Base-by-base conservation (phyloP, 768 basidiomycete genomes). In the Lepiota brunneoincarnata region DNA sequence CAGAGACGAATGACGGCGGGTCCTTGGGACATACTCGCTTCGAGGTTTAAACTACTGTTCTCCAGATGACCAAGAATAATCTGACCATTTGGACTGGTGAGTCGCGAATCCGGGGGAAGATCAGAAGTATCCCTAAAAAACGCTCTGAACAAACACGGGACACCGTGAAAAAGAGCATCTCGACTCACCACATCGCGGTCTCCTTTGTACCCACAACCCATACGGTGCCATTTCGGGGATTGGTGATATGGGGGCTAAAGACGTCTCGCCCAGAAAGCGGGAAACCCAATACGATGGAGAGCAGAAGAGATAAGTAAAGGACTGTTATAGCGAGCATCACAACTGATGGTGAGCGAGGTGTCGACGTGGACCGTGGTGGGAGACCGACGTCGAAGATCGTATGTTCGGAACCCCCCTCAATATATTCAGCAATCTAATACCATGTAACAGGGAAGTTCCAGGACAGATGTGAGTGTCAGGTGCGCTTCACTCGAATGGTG, bases 171-270 rank as follows among this genome's bases (percentile, higher is more conserved):
- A 12, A 28, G 23, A 17, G 9, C 18, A 23, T 12, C 11, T 2
- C 12, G 31, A 66, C 76, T 50, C 55, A 82, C 84, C 84, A 87
- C 6, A 75, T 76, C 45, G 84, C 82, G 15, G 67, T 75, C 57
- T 76, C 73, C 3, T 58, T 68, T 6, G 70, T 55, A 1, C 83
- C 83, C 17, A 74, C 68, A 10, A 62, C 64, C 84, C 84, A 87
- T 15, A 80, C 71, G 1, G 78, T 75, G 15, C 61, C 62, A 11
- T 67, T 64, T 23, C 70, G 69, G 1, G 84, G 84, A 41, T 64
- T 72, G 15, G 70, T 75, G 64, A 86, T 80, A 49, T 65, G 72
- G 0, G 83, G 83, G 10, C 61, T 71, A 59, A 76, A 78, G 7
- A 84, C 80, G 44, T 76, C 75, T 36, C 79, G 70, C 55, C 62